These are phyloP conservation scores for Orbilia ellipsospora DNA, from an alignment of 2,329 filamentous ascomycete genomes.

Conservation along the genomic window DNA sequence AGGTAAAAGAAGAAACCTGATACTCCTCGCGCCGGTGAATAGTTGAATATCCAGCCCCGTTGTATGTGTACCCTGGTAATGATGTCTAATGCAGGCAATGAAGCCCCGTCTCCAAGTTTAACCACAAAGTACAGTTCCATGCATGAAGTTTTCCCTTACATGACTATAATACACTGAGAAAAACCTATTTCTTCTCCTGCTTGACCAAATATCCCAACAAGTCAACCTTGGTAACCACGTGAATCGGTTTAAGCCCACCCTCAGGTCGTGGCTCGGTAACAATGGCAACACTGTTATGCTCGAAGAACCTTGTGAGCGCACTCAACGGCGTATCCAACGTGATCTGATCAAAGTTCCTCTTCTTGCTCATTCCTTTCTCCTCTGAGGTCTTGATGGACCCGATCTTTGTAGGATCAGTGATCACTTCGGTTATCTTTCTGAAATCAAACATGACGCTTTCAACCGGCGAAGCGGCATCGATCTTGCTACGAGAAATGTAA, in stretches of 20 bases:
- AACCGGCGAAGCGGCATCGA: constrained; percentile 77
- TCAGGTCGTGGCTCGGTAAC: constrained; percentile 80
- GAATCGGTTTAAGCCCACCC: constrained; percentile 78
- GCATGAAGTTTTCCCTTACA: not conserved
- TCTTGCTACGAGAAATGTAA: constrained; percentile 86
- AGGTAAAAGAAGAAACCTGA: not conserved
- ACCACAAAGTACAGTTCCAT: too few species aligned
- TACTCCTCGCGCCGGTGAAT: constrained; percentile 24
- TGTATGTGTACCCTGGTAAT: too few species aligned
- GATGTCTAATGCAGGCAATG: not conserved
- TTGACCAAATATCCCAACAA: constrained; percentile 91
- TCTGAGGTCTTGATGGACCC: constrained; percentile 60
- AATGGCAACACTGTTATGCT: constrained; percentile 97
- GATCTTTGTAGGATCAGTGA: constrained; percentile 83
- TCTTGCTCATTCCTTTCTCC: constrained; percentile 62
- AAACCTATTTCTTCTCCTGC: constrained; percentile 63
- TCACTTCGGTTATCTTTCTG: constrained; percentile 82
- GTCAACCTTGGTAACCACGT: constrained; percentile 96
- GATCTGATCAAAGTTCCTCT: constrained; percentile 89
- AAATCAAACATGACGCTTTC: constrained; percentile 98
- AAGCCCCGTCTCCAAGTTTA: not conserved
- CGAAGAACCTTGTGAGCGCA: constrained; percentile 89
- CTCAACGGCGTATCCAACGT: constrained; percentile 87
- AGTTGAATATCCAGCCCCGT: constrained; percentile 38
- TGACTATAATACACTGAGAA: not conserved